Percentiles rank a stretch among this genome's conserved stretches.
These are phyloP conservation scores for Polytolypa hystricis DNA, from an alignment of 2,329 filamentous ascomycete species.

Conservation along the genomic window DNA sequence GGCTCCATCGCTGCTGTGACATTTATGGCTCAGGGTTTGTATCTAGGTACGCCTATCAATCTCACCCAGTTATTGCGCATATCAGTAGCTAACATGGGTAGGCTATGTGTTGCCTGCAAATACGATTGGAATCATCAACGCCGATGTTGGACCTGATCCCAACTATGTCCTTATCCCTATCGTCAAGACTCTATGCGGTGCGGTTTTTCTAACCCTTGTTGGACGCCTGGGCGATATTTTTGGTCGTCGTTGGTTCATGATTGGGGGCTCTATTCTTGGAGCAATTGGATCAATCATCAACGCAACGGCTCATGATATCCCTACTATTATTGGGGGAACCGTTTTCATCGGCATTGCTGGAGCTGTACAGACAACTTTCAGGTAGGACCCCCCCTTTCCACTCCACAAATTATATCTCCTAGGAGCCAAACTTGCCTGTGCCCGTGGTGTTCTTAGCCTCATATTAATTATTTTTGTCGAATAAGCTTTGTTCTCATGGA, in stretches of 20 bases:
- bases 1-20: conserved; percentile 12
- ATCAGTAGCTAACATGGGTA: background rate
- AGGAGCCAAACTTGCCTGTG: background rate
- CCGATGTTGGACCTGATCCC: conserved; percentile 19
- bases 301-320: conserved; percentile 26
- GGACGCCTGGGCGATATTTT: conserved; percentile 27
- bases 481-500: conserved; percentile 28
- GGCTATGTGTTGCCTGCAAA: conserved; percentile 8
- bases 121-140: conserved; percentile 18
- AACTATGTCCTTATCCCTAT: conserved; percentile 21
- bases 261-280: conserved; percentile 19
- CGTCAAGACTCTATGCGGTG: conserved; percentile 18
- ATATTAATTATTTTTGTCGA: background rate
- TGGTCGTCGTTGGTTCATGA: conserved; percentile 25
- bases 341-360: conserved; percentile 29
- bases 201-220: conserved; percentile 21
- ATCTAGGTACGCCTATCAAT: conserved; percentile 16
- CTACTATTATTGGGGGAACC: conserved; percentile 27
- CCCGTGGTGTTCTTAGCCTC: background rate
- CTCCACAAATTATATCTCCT: too few relatives aligned
- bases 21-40: conserved; percentile 13
- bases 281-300: conserved; percentile 29
- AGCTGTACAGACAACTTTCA: conserved; percentile 28
- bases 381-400: too few relatives aligned
- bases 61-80: conserved; percentile 1